Percentiles rank a stretch among this genome's conserved stretches.
phyloP scores from a whole-genome alignment of 129 eudicot species.

The Helianthus tuberosus region DNA sequence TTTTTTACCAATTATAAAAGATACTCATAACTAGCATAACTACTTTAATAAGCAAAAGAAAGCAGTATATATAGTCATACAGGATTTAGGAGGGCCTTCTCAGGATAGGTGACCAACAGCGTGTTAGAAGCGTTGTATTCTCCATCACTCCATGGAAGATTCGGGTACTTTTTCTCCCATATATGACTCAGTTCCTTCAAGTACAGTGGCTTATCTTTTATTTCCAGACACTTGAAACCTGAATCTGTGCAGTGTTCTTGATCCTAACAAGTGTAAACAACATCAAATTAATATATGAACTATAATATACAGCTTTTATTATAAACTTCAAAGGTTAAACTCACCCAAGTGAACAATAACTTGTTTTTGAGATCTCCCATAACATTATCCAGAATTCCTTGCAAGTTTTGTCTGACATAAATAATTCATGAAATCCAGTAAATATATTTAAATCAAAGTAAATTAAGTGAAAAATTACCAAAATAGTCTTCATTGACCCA shows the following conservation, averaged over 20 bases:
- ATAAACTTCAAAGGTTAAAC: slow-evolving; percentile 4
- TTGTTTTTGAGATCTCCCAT: slow-evolving; percentile 39
- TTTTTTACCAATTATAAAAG: not conserved
- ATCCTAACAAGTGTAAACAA: slow-evolving; percentile 62
- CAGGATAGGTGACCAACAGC: slow-evolving; percentile 39
- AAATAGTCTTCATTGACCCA: too few relatives aligned
- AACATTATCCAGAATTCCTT: slow-evolving; percentile 32
- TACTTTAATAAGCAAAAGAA: not conserved
- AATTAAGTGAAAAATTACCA: too few relatives aligned
- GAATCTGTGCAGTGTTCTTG: slow-evolving; percentile 50
- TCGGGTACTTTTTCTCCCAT: slow-evolving; percentile 39
- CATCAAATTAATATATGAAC: not conserved
- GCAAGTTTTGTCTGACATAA: slow-evolving; percentile 44
- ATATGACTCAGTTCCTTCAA: slow-evolving; percentile 48
- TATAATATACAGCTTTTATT: too few relatives aligned
- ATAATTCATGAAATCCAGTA: not conserved
- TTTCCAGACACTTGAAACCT: slow-evolving; percentile 49
- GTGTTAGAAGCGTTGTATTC: slow-evolving; percentile 56
- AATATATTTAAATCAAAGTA: not conserved
- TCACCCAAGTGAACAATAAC: slow-evolving; percentile 70
- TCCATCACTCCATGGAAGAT: slow-evolving; percentile 27
- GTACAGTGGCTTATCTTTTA: slow-evolving; percentile 56
- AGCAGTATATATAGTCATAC: slow-evolving; percentile 35
- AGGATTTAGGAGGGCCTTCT: slow-evolving; percentile 60
- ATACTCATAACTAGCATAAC: slow-evolving; percentile 35